Evolutionary conservation across 371 early-diverging fungal species (phyloP).

Genomic region (Caulochytrium protostelioides): DNA sequence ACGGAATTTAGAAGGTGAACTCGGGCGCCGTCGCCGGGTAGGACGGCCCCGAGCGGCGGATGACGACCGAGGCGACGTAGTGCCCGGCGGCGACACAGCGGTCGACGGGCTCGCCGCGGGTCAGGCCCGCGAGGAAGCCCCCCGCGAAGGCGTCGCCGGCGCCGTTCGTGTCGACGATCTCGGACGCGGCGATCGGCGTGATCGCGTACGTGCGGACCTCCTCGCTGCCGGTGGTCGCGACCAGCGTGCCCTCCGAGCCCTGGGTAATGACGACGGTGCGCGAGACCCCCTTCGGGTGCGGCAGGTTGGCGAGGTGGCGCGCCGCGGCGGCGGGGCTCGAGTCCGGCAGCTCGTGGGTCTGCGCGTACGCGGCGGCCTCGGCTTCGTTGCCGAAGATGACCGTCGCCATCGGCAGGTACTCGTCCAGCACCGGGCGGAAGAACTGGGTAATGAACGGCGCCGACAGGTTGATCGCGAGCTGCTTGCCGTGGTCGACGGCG

Average conservation of each 20-base stretch:
- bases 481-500: slow-evolving; percentile 51
- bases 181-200: slow-evolving; percentile 31
- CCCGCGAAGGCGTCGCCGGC: slow-evolving; percentile 93
- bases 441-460: slow-evolving; percentile 87
- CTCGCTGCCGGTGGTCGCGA: slow-evolving; percentile 42
- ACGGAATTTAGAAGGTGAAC: too few relatives aligned
- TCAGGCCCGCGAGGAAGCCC: slow-evolving; percentile 67
- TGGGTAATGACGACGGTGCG: slow-evolving; percentile 85
- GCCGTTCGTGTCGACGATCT: slow-evolving; percentile 90
- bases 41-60: too few relatives aligned
- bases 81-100: slow-evolving; percentile 64
- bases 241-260: slow-evolving; percentile 52
- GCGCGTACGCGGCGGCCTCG: slow-evolving; percentile 69
- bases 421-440: slow-evolving; percentile 61
- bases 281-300: too few relatives aligned
- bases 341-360: slow-evolving; percentile 30
- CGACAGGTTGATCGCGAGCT: slow-evolving; percentile 74
- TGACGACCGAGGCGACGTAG: slow-evolving; percentile 72
- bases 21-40: too few relatives aligned
- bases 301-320: slow-evolving; percentile 50
- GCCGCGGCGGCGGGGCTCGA: slow-evolving; percentile 55
- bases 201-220: slow-evolving; percentile 40
- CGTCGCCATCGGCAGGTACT: slow-evolving; percentile 60
- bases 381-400: slow-evolving; percentile 80
- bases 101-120: slow-evolving; percentile 41